Conservation (phyloP, 2,329 filamentous ascomycete species). For the Aspergillus proliferans region DNA sequence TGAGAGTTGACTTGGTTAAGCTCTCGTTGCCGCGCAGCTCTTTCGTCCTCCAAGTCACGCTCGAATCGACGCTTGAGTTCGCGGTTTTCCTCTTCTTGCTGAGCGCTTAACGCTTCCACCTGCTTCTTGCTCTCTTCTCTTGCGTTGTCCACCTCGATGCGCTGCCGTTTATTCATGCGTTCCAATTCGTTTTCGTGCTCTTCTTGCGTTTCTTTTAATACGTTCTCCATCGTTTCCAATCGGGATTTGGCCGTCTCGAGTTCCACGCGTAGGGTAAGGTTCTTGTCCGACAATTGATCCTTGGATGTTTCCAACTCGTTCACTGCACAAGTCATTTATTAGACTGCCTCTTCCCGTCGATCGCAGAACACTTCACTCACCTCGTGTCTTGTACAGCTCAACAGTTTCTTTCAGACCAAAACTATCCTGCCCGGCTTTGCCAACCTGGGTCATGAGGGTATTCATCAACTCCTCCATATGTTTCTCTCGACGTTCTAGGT, state of each 20-base stretch:
- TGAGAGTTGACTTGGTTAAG: conserved; percentile 32
- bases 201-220: conserved; percentile 48
- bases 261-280: conserved; percentile 58
- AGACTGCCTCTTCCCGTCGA: neutral
- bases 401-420: conserved; percentile 68
- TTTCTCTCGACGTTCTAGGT: conserved; percentile 69
- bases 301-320: conserved; percentile 52
- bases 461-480: conserved; percentile 70
- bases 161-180: conserved; percentile 48
- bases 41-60: conserved; percentile 61
- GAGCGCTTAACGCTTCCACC: conserved; percentile 51
- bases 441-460: conserved; percentile 66
- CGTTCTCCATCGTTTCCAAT: conserved; percentile 43
- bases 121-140: conserved; percentile 45
- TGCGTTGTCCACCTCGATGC: conserved; percentile 37
- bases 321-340: conserved; percentile 33
- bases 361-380: conserved; percentile 45
- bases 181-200: conserved; percentile 48
- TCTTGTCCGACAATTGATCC: conserved; percentile 45
- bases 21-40: conserved; percentile 30
- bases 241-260: conserved; percentile 56
- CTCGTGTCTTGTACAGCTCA: conserved; percentile 65
- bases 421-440: conserved; percentile 60
- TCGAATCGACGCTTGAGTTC: conserved; percentile 58
- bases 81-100: conserved; percentile 63